Conservation (phyloP, 2,329 filamentous ascomycete species). For the Fusarium tupiense region DNA sequence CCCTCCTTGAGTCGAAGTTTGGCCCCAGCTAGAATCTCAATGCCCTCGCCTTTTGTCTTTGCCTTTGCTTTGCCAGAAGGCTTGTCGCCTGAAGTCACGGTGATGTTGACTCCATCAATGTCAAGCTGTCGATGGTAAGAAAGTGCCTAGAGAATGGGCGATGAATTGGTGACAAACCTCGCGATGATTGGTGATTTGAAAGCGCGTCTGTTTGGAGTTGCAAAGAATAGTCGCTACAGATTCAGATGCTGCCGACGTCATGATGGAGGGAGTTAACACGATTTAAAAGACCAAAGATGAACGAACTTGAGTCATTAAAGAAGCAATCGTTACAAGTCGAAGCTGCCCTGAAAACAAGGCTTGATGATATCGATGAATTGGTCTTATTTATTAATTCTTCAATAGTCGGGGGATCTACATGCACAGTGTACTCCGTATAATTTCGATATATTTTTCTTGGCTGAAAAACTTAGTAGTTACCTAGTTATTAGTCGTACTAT, state of each 20-base stretch:
- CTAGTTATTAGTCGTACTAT: not conserved
- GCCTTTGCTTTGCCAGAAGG: slow-evolving; percentile 62
- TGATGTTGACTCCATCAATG: slow-evolving; percentile 77
- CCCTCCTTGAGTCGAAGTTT: slow-evolving; percentile 78
- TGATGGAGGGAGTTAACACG: slow-evolving; percentile 32
- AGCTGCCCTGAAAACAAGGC: not conserved
- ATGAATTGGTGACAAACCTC: slow-evolving; percentile 56
- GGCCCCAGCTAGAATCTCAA: slow-evolving; percentile 77
- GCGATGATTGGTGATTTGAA: slow-evolving; percentile 64
- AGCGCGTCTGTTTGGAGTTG: slow-evolving; percentile 74
- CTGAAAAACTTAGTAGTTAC: not conserved
- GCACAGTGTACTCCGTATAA: not conserved
- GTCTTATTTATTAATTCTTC: not conserved
- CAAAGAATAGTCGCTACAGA: slow-evolving; percentile 66
- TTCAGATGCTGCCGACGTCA: slow-evolving; percentile 61
- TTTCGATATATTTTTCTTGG: not conserved
- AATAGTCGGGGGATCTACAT: not conserved
- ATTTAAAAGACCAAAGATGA: not conserved
- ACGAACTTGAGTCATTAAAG: not conserved
- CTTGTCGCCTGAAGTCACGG: slow-evolving; percentile 61
- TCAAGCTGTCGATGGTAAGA: slow-evolving; percentile 61
- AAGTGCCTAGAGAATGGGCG: not conserved
- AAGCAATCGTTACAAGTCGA: not conserved
- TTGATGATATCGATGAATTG: not conserved
- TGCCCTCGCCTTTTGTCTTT: slow-evolving; percentile 56